These are phyloP conservation scores for Ogataea ganodermae DNA, from an alignment of 805 yeast species.

Conservation along the genomic window DNA sequence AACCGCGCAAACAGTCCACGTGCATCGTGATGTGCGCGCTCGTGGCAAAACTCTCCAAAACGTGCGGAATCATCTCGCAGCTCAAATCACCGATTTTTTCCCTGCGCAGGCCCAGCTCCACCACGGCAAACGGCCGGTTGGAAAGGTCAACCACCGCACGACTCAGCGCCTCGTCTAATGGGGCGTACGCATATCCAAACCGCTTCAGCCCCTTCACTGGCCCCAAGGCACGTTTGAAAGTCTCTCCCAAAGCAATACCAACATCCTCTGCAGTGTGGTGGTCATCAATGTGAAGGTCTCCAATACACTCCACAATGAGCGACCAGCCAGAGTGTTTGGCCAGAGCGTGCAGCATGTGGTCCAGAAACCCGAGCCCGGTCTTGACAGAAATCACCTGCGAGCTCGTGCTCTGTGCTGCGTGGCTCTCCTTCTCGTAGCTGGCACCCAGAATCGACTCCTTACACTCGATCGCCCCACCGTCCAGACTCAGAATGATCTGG, in stretches of 20 bases:
- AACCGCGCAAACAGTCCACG: slow-evolving; percentile 91
- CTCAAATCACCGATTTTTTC: slow-evolving; percentile 92
- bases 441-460: slow-evolving; percentile 56
- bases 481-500: slow-evolving; percentile 78
- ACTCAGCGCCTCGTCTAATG: slow-evolving; percentile 92
- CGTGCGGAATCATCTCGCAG: slow-evolving; percentile 98
- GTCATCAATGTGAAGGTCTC: slow-evolving; percentile 95
- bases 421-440: slow-evolving; percentile 33
- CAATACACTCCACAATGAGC: slow-evolving; percentile 81
- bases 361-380: slow-evolving; percentile 93
- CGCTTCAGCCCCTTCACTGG: slow-evolving; percentile 87
- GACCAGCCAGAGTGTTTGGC: slow-evolving; percentile 99
- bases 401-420: slow-evolving; percentile 69
- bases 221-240: slow-evolving; percentile 89
- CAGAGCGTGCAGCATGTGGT: slow-evolving; percentile 96
- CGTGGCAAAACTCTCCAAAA: slow-evolving; percentile 89
- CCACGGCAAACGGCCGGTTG: slow-evolving; percentile 88
- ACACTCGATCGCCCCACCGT: slow-evolving; percentile 78
- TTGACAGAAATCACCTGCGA: slow-evolving; percentile 77
- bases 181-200: slow-evolving; percentile 92
- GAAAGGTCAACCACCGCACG: slow-evolving; percentile 96
- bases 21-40: slow-evolving; percentile 90
- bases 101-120: slow-evolving; percentile 85
- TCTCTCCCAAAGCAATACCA: slow-evolving; percentile 87
- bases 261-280: slow-evolving; percentile 97